Evolutionary conservation across 192 early-diverging fungal genomes (phyloP).

Genomic region (Backusella mclennaniae): DNA sequence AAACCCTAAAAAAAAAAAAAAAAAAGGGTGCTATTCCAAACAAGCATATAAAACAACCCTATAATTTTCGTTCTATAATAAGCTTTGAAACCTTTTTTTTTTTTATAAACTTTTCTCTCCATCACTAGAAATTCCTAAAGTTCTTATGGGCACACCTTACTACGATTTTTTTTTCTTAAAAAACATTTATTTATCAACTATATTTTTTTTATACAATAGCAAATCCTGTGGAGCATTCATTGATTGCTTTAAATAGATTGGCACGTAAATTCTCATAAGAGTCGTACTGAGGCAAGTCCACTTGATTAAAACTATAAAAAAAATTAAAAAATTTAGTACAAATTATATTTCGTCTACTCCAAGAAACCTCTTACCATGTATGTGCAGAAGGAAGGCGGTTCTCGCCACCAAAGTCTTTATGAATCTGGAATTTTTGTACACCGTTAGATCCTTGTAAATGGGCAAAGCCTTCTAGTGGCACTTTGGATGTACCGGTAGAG

Average conservation of each 20-base stretch:
- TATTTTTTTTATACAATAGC: conserved; percentile 67
- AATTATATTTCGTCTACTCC: neutral
- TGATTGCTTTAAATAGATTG: conserved; percentile 83
- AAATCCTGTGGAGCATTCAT: conserved; percentile 91
- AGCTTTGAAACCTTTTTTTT: neutral
- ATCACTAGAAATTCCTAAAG: neutral
- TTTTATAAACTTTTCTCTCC: neutral
- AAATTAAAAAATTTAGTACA: conserved; percentile 5
- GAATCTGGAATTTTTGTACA: conserved; percentile 98
- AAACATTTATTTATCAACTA: neutral
- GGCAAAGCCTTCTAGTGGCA: conserved; percentile 95
- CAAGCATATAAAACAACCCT: too few relatives aligned
- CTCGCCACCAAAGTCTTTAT: conserved; percentile 88
- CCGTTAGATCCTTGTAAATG: conserved; percentile 91
- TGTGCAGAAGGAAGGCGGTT: conserved; percentile 94
- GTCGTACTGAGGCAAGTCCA: conserved; percentile 93
- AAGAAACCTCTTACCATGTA: conserved; percentile 72
- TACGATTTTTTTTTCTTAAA: neutral
- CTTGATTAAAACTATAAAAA: conserved; percentile 88
- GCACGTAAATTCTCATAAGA: conserved; percentile 85
- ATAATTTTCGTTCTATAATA: too few relatives aligned
- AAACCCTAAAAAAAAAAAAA: conserved; percentile 6
- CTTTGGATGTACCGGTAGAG: conserved; percentile 96
- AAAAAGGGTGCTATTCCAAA: neutral
- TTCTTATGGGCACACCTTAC: neutral